These are phyloP conservation scores for Xylaria castorea DNA, from an alignment of 495 filamentous ascomycete genomes.

Conservation along the genomic window DNA sequence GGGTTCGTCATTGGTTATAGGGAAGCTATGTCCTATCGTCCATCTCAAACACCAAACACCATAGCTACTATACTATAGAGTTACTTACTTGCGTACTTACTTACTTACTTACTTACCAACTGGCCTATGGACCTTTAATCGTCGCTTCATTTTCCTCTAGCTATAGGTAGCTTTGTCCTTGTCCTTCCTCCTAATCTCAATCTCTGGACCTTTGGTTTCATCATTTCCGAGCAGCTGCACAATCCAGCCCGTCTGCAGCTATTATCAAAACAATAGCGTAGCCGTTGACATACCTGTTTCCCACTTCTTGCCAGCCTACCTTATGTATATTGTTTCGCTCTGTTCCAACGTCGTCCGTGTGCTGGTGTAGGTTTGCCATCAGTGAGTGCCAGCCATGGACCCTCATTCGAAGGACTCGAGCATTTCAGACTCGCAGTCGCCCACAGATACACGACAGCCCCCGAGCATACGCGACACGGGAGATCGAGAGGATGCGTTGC, in stretches of 20 bases:
- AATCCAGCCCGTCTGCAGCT: not conserved
- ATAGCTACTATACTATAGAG: not conserved
- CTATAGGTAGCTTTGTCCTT: conserved; percentile 8
- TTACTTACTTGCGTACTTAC: not conserved
- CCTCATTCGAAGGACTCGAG: conserved; percentile 42
- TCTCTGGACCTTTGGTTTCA: not conserved
- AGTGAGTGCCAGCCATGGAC: conserved; percentile 44
- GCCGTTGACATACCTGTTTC: not conserved
- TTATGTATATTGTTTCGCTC: conserved; percentile 13
- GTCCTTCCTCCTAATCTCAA: conserved; percentile 20
- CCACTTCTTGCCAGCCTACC: not conserved
- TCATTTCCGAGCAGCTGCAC: conserved; percentile 5
- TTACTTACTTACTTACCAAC: not conserved
- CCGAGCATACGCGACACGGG: conserved; percentile 38
- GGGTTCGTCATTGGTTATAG: not conserved
- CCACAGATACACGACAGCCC: conserved; percentile 51
- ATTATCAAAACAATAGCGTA: not conserved
- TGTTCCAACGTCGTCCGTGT: conserved; percentile 5
- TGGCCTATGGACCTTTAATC: not conserved
- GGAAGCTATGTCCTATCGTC: not conserved
- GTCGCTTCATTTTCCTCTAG: not conserved
- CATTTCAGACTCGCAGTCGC: conserved; percentile 44
- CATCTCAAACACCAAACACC: not conserved
- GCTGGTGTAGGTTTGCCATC: conserved; percentile 9
- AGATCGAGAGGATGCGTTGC: conserved; percentile 40